Evolutionary conservation across 805 yeast species (phyloP), one percentile per base, ranked within the genome.

Genomic region (Yamadazyma ubonensis): DNA sequence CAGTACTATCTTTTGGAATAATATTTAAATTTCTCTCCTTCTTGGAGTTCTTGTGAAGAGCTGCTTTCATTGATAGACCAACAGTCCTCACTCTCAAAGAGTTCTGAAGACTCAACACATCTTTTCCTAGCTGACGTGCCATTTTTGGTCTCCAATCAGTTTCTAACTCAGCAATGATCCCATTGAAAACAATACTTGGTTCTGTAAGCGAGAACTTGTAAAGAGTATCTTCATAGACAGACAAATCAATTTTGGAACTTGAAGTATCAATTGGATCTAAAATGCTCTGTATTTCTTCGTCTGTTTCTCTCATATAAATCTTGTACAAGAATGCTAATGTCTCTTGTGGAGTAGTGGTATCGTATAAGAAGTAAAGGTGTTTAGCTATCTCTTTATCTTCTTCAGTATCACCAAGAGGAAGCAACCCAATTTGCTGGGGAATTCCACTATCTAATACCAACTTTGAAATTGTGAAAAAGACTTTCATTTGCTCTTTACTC

Each of bases 371-470:
- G 45, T 66, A 68, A 41, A 67, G 63, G 36, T 41, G 46, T 32
- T 62, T 51, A 1, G 71, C 66, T 12, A 68, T 30, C 6, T 33
- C 29, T 5, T 51, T 46, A 39, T 65, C 72, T 16, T 46, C 36
- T 15, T 59, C 63, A 5, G 47, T 51, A 1, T 55, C 59, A 6
- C 60, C 53, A 2, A 84, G 42, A 0, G 98, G 96, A n/a, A 91
- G 65, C 2, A 91, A 46, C 5, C 97, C 99, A 37, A 91, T 54
- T 58, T 90, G 83, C 48, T 89, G 84, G 0, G 96, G 86, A 12
- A 85, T 70, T 1, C 79, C 78, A 30, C 76, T 73, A 9, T 72
- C 67, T n/a, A 79, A 52, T 2, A 79, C 64, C 2, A 75, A 58
- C 18, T 71, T 67, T 2, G 82, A 51, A 23, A 79, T 65, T 6